Percentiles rank a stretch among this genome's conserved stretches.
Conservation (phyloP, 495 filamentous ascomycete genomes). For the Ascodesmis nigricans region DNA sequence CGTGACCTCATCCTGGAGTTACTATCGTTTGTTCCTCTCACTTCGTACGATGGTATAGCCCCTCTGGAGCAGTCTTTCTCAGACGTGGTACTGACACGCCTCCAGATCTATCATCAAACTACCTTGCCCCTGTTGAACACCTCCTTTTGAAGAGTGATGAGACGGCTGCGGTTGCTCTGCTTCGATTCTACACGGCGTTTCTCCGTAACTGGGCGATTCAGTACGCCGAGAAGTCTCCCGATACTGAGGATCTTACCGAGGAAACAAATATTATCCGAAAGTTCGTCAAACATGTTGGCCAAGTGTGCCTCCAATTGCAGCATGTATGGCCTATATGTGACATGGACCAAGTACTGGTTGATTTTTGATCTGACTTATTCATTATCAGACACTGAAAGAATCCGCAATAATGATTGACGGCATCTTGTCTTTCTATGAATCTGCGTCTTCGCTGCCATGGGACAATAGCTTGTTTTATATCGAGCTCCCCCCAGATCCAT, state of each 20-base stretch:
- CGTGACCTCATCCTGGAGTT: constrained; percentile 40
- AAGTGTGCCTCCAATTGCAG: constrained; percentile 10
- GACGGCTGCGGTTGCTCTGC: constrained; percentile 22
- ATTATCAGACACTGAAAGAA: too few species aligned
- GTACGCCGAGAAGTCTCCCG: constrained; percentile 6
- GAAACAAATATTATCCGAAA: constrained; percentile 8
- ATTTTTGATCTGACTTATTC: too few species aligned
- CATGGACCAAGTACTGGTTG: neutral
- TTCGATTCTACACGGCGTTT: constrained; percentile 50
- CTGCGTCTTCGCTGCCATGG: constrained; percentile 24
- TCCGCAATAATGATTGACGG: constrained; percentile 12
- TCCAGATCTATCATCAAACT: too few species aligned
- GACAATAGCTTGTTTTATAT: constrained; percentile 25
- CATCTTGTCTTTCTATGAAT: constrained; percentile 53
- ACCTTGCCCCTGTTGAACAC: too few species aligned
- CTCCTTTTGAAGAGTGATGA: too few species aligned
- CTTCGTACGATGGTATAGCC: too few species aligned
- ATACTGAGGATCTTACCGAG: constrained; percentile 7
- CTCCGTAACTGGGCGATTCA: constrained; percentile 43
- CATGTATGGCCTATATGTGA: constrained; percentile 1
- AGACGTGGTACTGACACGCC: too few species aligned
- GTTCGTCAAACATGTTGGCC: constrained; percentile 14
- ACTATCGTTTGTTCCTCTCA: constrained; percentile 41
- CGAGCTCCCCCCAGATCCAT: constrained; percentile 40
- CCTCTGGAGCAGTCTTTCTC: too few species aligned